phyloP scores from a whole-genome alignment of 805 yeast genomes.

The Wickerhamomyces alni region DNA sequence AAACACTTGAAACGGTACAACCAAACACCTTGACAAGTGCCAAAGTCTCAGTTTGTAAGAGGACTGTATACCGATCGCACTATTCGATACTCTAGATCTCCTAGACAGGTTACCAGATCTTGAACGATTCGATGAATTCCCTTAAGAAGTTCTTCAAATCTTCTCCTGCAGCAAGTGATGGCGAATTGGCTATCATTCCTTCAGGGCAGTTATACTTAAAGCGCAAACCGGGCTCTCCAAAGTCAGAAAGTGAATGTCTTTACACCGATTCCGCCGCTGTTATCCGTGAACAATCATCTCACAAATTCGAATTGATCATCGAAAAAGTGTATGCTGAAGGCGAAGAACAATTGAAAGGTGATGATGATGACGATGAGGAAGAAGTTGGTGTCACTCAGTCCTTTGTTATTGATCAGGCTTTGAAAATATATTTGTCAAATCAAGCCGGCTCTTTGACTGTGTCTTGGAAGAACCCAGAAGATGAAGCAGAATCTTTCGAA shows the following conservation, averaged over 20 bases:
- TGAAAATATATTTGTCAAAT: slow-evolving; percentile 50
- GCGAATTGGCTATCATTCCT: slow-evolving; percentile 63
- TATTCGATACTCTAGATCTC: too few relatives aligned
- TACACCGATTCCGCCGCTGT: slow-evolving; percentile 75
- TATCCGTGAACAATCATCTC: slow-evolving; percentile 63
- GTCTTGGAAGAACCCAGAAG: slow-evolving; percentile 76
- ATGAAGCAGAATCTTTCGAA: slow-evolving; percentile 64
- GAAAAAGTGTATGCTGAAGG: slow-evolving; percentile 67
- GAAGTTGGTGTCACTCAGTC: slow-evolving; percentile 27
- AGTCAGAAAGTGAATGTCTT: slow-evolving; percentile 78
- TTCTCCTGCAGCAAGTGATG: slow-evolving; percentile 50
- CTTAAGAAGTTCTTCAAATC: slow-evolving; percentile 57
- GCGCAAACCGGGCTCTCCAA: slow-evolving; percentile 75
- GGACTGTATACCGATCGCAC: too few relatives aligned
- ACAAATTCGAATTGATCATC: slow-evolving; percentile 63
- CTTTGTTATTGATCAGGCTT: slow-evolving; percentile 56
- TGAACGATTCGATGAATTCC: slow-evolving; percentile 59
- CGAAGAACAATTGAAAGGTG: slow-evolving; percentile 43
- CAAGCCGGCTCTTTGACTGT: slow-evolving; percentile 52
- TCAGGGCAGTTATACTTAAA: slow-evolving; percentile 73
- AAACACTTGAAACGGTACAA: too few relatives aligned
- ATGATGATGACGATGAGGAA: slow-evolving; percentile 41
- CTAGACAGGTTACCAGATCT: too few relatives aligned
- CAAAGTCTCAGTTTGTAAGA: too few relatives aligned
- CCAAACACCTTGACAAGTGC: too few relatives aligned